These are phyloP conservation scores for Vicia sativa DNA, from an alignment of 306 rosid species.

Conservation along the genomic window DNA sequence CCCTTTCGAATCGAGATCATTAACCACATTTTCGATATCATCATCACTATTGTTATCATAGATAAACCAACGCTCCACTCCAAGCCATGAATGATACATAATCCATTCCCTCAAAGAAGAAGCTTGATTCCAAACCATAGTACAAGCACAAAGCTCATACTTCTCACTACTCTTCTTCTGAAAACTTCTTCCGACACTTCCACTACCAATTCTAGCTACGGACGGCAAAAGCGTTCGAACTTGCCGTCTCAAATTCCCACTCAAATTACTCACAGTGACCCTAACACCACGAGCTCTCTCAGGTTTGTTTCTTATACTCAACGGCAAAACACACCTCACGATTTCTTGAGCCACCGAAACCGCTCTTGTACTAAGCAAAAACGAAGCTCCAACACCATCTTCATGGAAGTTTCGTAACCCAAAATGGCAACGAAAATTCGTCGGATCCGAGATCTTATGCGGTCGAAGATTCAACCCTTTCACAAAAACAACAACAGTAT, in stretches of 20 bases:
- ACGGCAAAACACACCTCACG: conserved; percentile 77
- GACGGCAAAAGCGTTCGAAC: conserved; percentile 59
- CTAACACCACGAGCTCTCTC: conserved; percentile 60
- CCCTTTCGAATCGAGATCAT: conserved; percentile 56
- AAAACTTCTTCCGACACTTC: conserved; percentile 4
- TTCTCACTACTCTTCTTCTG: conserved; percentile 41
- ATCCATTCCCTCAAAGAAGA: conserved; percentile 81
- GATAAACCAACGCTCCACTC: conserved; percentile 91
- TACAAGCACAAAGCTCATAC: conserved; percentile 82
- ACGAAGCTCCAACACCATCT: conserved; percentile 30
- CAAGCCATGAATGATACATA: conserved; percentile 91
- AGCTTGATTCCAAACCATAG: conserved; percentile 98
- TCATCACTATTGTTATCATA: conserved; percentile 96
- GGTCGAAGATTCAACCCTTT: conserved; percentile 90
- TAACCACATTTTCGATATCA: conserved; percentile 57
- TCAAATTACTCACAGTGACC: conserved; percentile 56
- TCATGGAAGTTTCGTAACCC: conserved; percentile 45
- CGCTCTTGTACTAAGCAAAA: conserved; percentile 54
- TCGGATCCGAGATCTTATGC: conserved; percentile 78
- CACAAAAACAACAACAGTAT: conserved; percentile 71
- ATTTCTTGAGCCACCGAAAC: conserved; percentile 86
- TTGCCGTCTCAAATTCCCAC: conserved; percentile 40
- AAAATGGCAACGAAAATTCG: conserved; percentile 67
- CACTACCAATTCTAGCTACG: conserved; percentile 54
- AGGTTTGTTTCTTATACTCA: conserved; percentile 46